These are phyloP conservation scores for Hypholoma fasciculare DNA, from an alignment of 768 basidiomycete genomes.

Conservation along the genomic window DNA sequence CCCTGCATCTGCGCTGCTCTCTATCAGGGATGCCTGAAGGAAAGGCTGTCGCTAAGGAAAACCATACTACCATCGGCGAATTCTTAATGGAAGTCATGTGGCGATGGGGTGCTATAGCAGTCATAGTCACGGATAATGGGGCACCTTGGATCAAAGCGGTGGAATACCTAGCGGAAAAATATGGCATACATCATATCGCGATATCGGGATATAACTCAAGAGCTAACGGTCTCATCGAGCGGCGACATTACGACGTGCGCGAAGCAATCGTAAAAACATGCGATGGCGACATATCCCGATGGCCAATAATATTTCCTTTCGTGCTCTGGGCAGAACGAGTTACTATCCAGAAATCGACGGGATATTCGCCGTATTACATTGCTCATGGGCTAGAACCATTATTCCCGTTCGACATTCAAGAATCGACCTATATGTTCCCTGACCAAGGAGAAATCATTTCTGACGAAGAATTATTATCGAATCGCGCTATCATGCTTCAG, in stretches of 20 bases:
- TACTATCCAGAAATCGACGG: conserved; percentile 24
- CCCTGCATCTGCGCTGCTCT: too few species aligned
- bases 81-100: conserved; percentile 12
- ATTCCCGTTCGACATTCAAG: conserved; percentile 11
- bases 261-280: conserved; percentile 22
- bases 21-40: too few species aligned
- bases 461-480: conserved; percentile 10
- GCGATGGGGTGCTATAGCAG: conserved; percentile 19
- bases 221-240: neutral
- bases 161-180: neutral
- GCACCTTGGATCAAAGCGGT: conserved; percentile 12
- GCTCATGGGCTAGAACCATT: conserved; percentile 31
- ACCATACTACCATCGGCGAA: too few species aligned
- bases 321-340: conserved; percentile 32
- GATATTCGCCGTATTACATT: conserved; percentile 33
- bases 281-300: conserved; percentile 25
- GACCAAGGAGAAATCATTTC: neutral
- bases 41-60: too few species aligned
- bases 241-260: neutral
- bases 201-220: neutral
- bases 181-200: too few species aligned
- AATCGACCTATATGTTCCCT: conserved; percentile 13
- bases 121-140: conserved; percentile 7
- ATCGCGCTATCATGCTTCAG: conserved; percentile 8
- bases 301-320: conserved; percentile 24